Evolutionary conservation across 257 asterid species (phyloP).

Genomic region (Solanum verrucosum): DNA sequence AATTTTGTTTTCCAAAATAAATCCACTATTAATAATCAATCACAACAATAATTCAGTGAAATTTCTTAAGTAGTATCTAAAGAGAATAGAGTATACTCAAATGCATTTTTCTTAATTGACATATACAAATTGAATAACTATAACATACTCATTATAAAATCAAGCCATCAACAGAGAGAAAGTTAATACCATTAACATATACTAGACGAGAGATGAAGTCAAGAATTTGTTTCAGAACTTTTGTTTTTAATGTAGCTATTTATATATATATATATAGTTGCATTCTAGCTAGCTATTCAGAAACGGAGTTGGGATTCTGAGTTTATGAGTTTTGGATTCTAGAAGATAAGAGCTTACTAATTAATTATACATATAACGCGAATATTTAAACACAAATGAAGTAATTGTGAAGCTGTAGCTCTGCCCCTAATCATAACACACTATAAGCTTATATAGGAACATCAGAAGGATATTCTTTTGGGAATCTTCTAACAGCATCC

Average conservation of each 20-base stretch:
- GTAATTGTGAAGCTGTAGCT: neutral
- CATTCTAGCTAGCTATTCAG: neutral
- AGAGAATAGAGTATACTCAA: too few relatives aligned
- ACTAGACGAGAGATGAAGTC: neutral
- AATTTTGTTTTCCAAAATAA: too few relatives aligned
- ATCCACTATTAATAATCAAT: too few relatives aligned
- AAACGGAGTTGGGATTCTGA: neutral
- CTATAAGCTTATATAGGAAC: conserved; percentile 42
- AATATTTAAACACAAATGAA: neutral
- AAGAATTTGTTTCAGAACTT: neutral
- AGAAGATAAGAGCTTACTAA: neutral
- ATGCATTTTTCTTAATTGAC: neutral
- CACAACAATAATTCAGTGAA: too few relatives aligned
- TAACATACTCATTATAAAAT: too few relatives aligned
- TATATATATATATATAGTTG: neutral
- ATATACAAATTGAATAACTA: too few relatives aligned
- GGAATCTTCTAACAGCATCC: conserved; percentile 43
- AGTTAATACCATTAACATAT: too few relatives aligned
- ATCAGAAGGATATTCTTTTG: conserved; percentile 68
- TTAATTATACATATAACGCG: neutral
- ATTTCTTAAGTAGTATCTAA: too few relatives aligned
- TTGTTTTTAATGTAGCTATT: neutral
- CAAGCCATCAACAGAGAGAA: too few relatives aligned
- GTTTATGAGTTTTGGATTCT: neutral
- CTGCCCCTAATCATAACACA: neutral